These are phyloP conservation scores for Neospora caninum DNA, from an alignment of 169 alveolate genomes.

Conservation along the genomic window DNA sequence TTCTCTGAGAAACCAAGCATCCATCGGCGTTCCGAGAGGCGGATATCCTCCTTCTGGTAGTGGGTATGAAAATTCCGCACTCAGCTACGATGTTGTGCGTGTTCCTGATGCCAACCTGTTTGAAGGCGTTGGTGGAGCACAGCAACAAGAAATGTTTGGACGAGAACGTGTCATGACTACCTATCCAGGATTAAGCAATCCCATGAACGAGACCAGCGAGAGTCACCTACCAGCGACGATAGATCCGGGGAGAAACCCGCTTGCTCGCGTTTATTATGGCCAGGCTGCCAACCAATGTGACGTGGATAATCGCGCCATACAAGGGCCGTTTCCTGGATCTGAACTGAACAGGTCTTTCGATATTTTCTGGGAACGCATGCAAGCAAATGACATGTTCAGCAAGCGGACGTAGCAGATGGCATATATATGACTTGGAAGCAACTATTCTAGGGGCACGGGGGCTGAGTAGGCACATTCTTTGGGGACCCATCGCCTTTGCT, in stretches of 20 bases:
- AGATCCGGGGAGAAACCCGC: not conserved
- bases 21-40: not conserved
- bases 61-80: not conserved
- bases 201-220: not conserved
- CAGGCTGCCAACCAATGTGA: not conserved
- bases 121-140: not conserved
- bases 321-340: not conserved
- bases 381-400: not conserved
- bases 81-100: not conserved
- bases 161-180: not conserved
- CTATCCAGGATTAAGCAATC: not conserved
- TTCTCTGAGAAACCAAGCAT: not conserved
- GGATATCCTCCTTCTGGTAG: not conserved
- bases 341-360: not conserved
- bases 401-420: not conserved
- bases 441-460: too few relatives aligned
- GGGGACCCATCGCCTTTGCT: too few relatives aligned
- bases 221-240: not conserved
- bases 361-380: not conserved
- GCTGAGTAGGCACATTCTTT: too few relatives aligned
- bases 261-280: not conserved
- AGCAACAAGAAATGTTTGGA: too few relatives aligned
- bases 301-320: not conserved
- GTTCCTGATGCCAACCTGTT: not conserved
- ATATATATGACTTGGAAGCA: too few relatives aligned